Evolutionary conservation across 768 basidiomycete species (phyloP), one percentile per base, ranked within the genome.

Genomic region (Termitomyces sp.): DNA sequence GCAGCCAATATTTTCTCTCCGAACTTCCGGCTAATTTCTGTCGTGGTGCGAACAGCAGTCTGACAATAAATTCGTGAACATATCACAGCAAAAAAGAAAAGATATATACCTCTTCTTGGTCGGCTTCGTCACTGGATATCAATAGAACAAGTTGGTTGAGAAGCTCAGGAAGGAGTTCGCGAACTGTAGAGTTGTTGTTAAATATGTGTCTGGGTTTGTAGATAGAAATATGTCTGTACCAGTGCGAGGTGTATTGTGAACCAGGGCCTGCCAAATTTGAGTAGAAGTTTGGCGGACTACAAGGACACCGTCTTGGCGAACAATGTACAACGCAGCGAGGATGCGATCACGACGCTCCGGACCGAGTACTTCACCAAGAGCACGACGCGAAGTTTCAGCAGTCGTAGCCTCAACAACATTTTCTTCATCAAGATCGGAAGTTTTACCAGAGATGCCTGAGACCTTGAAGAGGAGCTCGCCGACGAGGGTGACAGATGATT

Each of bases 211-310:
- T 42, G 40, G n/a, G 1, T 42, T 20, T 7, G 40, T n/a, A 32
- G 40, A 38, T 35, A 50, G 16, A 38, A 12, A 22, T 33, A 36
- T 53, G 35, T 50, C 46, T 75, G 57, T 68, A 93, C 93, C 88
- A 62, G 94, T 96, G 46, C 88, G 80, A 6, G 93, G 94, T 0
- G 94, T 96, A 65, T 96, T 98, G 69, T 93, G 84, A 10, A 99
- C 95, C 61, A 98, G 78, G 4, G 94, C 96, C 73, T 98, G 98
- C 97, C 97, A 99, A 62, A 98, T 97, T 57, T 93, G 93, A 46
- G 96, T 84, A 0, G 95, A 91, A 2, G 93, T 85, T 68, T 93
- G 91, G 42, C 96, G 86, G 38, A 98, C 95, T 46, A 87, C 82
- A 43, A 84, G 86, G 63, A 97, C 92, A 13, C 90, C 81, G 70